Evolutionary conservation across 768 basidiomycete genomes (phyloP), one percentile per base, ranked within the genome.

Genomic region (Boletus pseudo-olivaceus): DNA sequence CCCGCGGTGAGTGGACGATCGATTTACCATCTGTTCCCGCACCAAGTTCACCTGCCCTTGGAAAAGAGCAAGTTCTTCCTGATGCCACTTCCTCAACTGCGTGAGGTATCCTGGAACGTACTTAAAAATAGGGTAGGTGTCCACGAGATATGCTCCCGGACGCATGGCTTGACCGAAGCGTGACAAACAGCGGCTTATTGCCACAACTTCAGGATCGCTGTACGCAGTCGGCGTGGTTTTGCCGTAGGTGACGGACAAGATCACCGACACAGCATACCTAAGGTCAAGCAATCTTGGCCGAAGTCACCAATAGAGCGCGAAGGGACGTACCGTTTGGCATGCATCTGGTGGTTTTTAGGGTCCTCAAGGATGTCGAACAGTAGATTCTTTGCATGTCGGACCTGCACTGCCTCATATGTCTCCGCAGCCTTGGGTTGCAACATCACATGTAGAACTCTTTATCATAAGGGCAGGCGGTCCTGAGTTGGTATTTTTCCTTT

Each of bases 171-270:
- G 23, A 26, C 53, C 54, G 7, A 57, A 23, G 6, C 47, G 43
- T 27, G 11, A 10, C 17, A 57, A 5, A 17, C 54, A 49, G 3
- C 26, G 56, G 14, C 46, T 57, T 23, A 76, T 53, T 2, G 67
- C 59, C 7, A 63, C 15, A 7, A 76, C 67, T 15, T 73, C 72
- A 0, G 71, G 70, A 42, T 76, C 74, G 11, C 65, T 65, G 44
- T 72, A 71, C n/a, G 66, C 55, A 4, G 74, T 72, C 9, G 74
- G 73, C 0, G 72, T 71, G 10, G 60, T 67, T 58, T 76, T 76
- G 1, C 75, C 75, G 43, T 75, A 76, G 9, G 73, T 74, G 29
- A 76, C 60, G 11, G 66, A 58, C 64, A 76, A 65, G 42, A 75
- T 67, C 15, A 75, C 62, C 10, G 70, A 72, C n/a, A 74, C 73